Percentiles rank a stretch among this genome's conserved stretches.
phyloP scores from a whole-genome alignment of 2,329 filamentous ascomycete genomes.

The Penicillium freii region DNA sequence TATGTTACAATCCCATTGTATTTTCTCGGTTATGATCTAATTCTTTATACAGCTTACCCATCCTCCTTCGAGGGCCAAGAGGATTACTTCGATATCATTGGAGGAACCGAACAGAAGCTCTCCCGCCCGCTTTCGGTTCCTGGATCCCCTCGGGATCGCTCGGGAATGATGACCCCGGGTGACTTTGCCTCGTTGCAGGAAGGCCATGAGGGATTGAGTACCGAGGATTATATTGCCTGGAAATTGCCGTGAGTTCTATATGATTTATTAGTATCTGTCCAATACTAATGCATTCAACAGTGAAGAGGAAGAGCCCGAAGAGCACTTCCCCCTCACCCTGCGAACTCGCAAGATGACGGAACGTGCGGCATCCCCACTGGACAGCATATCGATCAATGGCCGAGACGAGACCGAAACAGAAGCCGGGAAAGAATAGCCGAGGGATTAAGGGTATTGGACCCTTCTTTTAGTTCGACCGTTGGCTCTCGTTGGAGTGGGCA shows the following conservation, averaged over 20 bases:
- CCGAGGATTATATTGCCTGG: conserved; percentile 98
- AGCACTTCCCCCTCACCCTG: conserved; percentile 68
- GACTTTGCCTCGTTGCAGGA: conserved; percentile 97
- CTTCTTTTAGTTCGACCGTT: background rate
- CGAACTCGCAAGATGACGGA: conserved; percentile 47
- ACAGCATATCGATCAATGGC: conserved; percentile 35
- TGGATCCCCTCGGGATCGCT: conserved; percentile 83
- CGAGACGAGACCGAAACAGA: conserved; percentile 5
- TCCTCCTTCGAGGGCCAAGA: conserved; percentile 73
- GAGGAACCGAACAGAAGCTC: conserved; percentile 91
- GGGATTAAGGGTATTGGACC: background rate
- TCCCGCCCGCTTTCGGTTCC: conserved; percentile 90
- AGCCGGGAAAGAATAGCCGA: background rate
- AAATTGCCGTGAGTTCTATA: conserved; percentile 80
- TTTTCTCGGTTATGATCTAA: conserved; percentile 13
- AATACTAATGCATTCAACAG: conserved; percentile 46
- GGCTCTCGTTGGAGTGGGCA: background rate
- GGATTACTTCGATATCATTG: conserved; percentile 85
- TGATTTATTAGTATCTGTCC: background rate
- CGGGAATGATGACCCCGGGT: conserved; percentile 98
- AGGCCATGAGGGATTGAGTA: conserved; percentile 85
- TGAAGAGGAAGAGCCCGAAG: conserved; percentile 88
- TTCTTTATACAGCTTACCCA: conserved; percentile 67
- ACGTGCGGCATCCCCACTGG: conserved; percentile 38
- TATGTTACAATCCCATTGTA: conserved; percentile 20